Base-by-base conservation (phyloP, 495 filamentous ascomycete genomes). In the Xylaria nigripes region DNA sequence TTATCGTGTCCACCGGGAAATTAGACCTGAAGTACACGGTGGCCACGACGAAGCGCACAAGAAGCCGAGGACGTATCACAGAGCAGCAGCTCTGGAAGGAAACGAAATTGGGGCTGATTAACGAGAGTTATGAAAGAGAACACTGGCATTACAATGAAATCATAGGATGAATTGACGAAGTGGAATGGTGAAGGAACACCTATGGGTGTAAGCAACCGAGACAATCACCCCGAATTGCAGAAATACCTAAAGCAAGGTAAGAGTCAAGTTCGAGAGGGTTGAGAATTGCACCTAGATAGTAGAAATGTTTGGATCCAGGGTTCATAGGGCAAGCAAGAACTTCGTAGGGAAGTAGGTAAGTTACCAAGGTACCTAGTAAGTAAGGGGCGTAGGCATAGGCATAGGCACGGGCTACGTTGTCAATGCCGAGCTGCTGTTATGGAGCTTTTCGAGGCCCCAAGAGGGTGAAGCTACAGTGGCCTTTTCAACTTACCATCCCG, bases 101-200 rank as follows among this genome's bases (percentile, higher is more conserved):
- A 61, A 52, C 51, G 42, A 45, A 58, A 62, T 58, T 40, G 47
- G 46, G 51, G 19, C n/a, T 38, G 58, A 49, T 74, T 70, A 76
- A 76, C 61, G 72, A 77, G 60, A 71, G 73, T 76, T 61, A 60
- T 68, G 44, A 54, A 54, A 32, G 67, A 74, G 72, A 65, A 48
- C 73, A 70, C 36, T 43, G 45, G 52, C 61, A 74, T 76, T 73
- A 75, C 65, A 73, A 72, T 54, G 64, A 61, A 38, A 63, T 49
- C 59, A 64, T 64, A 65, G 57, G 63, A 63, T 50, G 57, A 25
- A 42, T 16, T 0, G 36, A 32, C 42, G 48, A 25, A 27, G 27
- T 55, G 49, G 43, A 53, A 56, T 59, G 58, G 64, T 62, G 66
- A 65, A 40, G 59, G 60, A 54, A 60, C 58, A 66, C 59, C 46